Evolutionary conservation across 345 rosid genomes (phyloP).

Genomic region (Eucalyptus marginata): DNA sequence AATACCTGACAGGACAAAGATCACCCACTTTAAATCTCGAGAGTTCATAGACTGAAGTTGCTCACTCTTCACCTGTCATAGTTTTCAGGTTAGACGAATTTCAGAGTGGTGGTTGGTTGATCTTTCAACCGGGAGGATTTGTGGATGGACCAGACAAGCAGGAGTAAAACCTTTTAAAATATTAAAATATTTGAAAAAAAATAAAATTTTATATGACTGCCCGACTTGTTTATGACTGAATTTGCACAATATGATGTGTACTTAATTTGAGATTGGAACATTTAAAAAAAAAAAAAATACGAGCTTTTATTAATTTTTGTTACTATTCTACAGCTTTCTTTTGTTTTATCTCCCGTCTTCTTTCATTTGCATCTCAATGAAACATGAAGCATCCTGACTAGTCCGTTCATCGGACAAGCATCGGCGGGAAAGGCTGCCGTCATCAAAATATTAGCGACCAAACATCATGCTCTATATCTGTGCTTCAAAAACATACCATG

Average conservation of each 20-base stretch:
- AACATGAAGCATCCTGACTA: background rate
- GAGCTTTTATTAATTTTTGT: background rate
- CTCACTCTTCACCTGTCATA: background rate
- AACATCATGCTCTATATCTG: background rate
- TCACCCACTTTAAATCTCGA: too few relatives aligned
- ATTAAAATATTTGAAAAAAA: too few relatives aligned
- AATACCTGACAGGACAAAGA: background rate
- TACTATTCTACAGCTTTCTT: background rate
- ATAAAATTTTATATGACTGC: background rate
- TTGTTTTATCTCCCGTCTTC: background rate
- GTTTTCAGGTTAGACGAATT: background rate
- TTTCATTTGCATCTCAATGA: background rate
- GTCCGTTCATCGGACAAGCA: background rate
- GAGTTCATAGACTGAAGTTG: background rate
- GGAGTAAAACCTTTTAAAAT: background rate
- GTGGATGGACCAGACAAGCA: background rate
- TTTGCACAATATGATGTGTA: background rate
- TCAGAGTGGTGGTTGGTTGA: background rate
- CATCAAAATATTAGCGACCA: background rate
- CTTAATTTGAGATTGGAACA: background rate
- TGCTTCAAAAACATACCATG: background rate
- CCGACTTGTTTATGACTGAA: too few relatives aligned
- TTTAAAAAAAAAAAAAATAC: background rate
- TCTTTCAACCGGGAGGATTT: background rate
- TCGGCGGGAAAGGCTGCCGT: background rate